A percentile compares a stretch with the other conserved stretches of the same genome.
Evolutionary conservation across 371 early-diverging fungal genomes (phyloP).

Genomic region (Mucor indicus): DNA sequence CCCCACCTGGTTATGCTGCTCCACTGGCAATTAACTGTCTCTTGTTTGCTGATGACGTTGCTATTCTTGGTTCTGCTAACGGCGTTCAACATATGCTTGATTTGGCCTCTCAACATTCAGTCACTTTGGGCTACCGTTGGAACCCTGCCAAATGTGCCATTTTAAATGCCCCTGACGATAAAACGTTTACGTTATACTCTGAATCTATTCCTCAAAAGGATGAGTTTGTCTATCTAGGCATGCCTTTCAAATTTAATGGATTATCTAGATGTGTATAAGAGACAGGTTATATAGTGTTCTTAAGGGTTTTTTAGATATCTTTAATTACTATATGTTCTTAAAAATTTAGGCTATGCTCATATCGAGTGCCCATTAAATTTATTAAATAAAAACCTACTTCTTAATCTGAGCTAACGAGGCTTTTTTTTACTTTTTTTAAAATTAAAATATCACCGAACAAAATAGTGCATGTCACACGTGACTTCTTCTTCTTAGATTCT

Average conservation of each 20-base stretch:
- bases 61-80: conserved; percentile 12
- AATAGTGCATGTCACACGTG: too few relatives aligned
- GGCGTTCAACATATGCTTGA: conserved; percentile 13
- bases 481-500: too few relatives aligned
- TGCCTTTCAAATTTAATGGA: conserved; percentile 4
- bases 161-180: not conserved
- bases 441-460: too few relatives aligned
- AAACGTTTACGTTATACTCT: not conserved
- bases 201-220: not conserved
- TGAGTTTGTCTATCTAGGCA: conserved; percentile 9
- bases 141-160: conserved; percentile 27
- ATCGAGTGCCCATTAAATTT: too few relatives aligned
- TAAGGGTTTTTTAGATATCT: too few relatives aligned
- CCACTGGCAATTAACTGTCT: conserved; percentile 9
- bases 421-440: too few relatives aligned
- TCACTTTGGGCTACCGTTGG: conserved; percentile 22
- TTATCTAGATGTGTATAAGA: too few relatives aligned
- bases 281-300: too few relatives aligned
- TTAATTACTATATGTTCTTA: too few relatives aligned
- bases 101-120: conserved; percentile 11
- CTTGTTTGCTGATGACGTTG: conserved; percentile 32
- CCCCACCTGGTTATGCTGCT: not conserved
- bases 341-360: too few relatives aligned
- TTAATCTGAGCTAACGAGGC: too few relatives aligned
- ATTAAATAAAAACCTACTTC: too few relatives aligned